Base-by-base conservation (phyloP, 805 yeast species). In the Wickerhamiella kurtzmanii region DNA sequence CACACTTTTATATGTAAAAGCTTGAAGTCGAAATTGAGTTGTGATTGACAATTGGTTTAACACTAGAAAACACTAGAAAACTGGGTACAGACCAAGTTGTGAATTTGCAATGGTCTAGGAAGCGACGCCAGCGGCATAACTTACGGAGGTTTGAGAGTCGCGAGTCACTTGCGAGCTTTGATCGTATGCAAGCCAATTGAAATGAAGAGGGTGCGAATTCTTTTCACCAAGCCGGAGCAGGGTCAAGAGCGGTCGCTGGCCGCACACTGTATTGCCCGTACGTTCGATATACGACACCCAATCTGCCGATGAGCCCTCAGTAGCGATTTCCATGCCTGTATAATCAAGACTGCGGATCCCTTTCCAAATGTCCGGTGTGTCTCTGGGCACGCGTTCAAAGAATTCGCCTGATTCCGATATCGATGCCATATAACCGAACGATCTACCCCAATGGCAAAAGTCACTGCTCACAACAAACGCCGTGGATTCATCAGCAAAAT, bases 261-360 rank as follows among this genome's bases (percentile, higher is more conserved):
- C 98, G 64, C 98, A 92, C 16, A 92, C 82, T 0, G 98, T 92
- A 64, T 89, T 88, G 0, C 81, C 85, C 0, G 97, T 85, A 1
- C 53, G 54, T 4, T 65, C 64, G 3, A 92, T 74, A 59, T 92
- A 92, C 22, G 70, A 61, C 45, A 69, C 71, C 85, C 95, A 92
- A 5, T 64, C 64, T 1, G 59, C 56, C 46, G 78, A 75, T 2
- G 76, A 68, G 2, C 86, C 88, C 9, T 49, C 37, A 0, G 77
- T 62, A 0, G 81, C 68, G 2, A 80, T 64, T 8, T 68, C 63
- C 86, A 86, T 83, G 0, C 82, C 97, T 32, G 61, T 53, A 37
- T 65, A 73, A 63, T 89, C 98, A 49, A 92, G 63, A 19, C 63
- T 59, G 60, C 82, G 89, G 45, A 89, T 89, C 5, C 87, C 76